Percentiles rank a stretch among this genome's conserved stretches.
phyloP scores from a whole-genome alignment of 2,329 filamentous ascomycete genomes.

The Pseudogymnoascus pannorum region DNA sequence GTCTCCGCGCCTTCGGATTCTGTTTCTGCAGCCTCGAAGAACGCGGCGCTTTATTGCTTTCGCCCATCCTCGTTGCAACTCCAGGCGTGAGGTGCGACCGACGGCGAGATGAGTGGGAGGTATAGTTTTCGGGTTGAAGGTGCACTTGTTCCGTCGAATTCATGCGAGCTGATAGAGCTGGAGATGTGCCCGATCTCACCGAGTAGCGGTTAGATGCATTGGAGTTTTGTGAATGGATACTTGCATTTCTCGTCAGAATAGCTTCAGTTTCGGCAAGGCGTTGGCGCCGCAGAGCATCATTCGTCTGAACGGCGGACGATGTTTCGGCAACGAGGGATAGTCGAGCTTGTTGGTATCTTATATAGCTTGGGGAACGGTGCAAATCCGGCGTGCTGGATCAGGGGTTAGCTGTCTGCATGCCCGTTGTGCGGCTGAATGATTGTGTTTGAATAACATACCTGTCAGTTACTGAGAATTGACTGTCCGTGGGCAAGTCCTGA shows the following conservation, averaged over 20 bases:
- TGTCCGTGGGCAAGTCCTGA: not conserved
- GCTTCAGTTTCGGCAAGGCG: not conserved
- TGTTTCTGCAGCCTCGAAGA: constrained; percentile 17
- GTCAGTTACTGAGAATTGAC: not conserved
- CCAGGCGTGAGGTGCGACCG: constrained; percentile 27
- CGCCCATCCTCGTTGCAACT: constrained; percentile 25
- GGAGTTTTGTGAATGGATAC: not conserved
- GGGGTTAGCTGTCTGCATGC: not conserved
- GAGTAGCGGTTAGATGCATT: not conserved
- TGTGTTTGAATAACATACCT: not conserved
- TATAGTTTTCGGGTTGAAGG: not conserved
- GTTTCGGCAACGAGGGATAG: not conserved
- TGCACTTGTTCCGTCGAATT: not conserved
- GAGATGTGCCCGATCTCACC: not conserved
- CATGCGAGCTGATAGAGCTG: not conserved
- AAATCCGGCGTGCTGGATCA: not conserved
- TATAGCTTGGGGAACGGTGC: not conserved
- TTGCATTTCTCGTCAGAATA: not conserved
- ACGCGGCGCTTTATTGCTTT: constrained; percentile 15
- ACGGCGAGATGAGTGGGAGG: constrained; percentile 14
- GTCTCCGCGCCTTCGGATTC: constrained; percentile 9
- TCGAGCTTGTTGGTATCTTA: not conserved
- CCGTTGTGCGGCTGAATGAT: not conserved
- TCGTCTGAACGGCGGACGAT: not conserved
- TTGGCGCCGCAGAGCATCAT: not conserved